Evolutionary conservation across 2,329 filamentous ascomycete species (phyloP).

Genomic region (Fusarium burgessii): DNA sequence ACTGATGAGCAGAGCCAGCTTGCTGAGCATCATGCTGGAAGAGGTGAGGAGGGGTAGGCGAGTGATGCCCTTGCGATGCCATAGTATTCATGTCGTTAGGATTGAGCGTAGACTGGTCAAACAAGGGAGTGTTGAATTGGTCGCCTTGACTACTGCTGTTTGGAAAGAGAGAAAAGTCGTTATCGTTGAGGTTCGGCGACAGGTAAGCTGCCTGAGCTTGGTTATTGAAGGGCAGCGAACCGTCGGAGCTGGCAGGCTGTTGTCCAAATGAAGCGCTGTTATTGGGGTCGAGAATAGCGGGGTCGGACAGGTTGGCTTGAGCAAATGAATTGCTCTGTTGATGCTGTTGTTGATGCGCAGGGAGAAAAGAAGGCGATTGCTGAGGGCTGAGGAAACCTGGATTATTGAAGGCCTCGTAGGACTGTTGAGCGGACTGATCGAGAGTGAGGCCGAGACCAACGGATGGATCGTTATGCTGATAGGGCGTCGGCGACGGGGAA

Average conservation of each 20-base stretch:
- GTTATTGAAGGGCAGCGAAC: conserved; percentile 56
- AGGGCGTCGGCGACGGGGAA: conserved; percentile 71
- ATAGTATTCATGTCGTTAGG: conserved; percentile 64
- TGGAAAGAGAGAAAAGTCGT: conserved; percentile 75
- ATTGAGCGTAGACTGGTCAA: conserved; percentile 61
- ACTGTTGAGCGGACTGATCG: conserved; percentile 59
- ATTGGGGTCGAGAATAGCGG: conserved; percentile 56
- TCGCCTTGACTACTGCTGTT: conserved; percentile 63
- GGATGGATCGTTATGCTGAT: conserved; percentile 60
- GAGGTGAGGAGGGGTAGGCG: conserved; percentile 67
- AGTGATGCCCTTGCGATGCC: conserved; percentile 67
- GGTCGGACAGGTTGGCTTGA: conserved; percentile 52
- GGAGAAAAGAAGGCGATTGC: conserved; percentile 53
- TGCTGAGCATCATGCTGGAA: conserved; percentile 63
- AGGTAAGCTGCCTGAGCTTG: conserved; percentile 61
- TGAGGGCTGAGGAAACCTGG: conserved; percentile 65
- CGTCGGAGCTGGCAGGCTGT: conserved; percentile 53
- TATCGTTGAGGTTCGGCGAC: conserved; percentile 63
- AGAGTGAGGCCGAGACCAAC: conserved; percentile 70
- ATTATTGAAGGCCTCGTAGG: conserved; percentile 56
- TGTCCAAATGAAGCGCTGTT: conserved; percentile 57
- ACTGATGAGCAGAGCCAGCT: conserved; percentile 64
- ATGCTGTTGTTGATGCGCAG: conserved; percentile 51
- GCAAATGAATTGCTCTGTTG: conserved; percentile 44
- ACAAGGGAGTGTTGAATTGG: conserved; percentile 72